phyloP scores from a whole-genome alignment of 2,329 filamentous ascomycete species.

The Mollisia scopiformis region DNA sequence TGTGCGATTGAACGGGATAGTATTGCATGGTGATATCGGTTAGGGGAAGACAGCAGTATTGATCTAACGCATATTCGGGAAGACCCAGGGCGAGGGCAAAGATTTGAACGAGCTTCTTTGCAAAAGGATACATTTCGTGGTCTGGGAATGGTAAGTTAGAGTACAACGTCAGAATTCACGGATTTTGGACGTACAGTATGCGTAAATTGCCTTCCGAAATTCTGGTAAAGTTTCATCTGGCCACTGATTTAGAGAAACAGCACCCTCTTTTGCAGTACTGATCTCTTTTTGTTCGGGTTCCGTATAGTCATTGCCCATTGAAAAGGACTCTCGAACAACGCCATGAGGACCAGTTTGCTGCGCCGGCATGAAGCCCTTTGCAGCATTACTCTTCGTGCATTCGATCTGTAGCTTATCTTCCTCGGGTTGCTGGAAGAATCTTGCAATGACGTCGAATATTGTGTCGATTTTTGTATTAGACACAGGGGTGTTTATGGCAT shows the following conservation, averaged over 20 bases:
- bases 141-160: not conserved
- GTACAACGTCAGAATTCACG: not conserved
- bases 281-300: conserved; percentile 5
- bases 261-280: not conserved
- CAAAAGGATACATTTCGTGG: conserved; percentile 1
- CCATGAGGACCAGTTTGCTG: too few species aligned
- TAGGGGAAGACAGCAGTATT: conserved; percentile 2
- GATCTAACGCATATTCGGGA: conserved; percentile 2
- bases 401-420: conserved; percentile 5
- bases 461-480: not conserved
- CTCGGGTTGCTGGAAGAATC: conserved; percentile 1
- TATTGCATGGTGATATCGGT: conserved; percentile 3
- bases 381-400: too few species aligned
- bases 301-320: not conserved
- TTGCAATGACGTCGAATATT: not conserved
- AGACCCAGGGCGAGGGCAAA: conserved; percentile 8
- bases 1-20: conserved; percentile 3
- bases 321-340: conserved; percentile 2
- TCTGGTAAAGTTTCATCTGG: conserved; percentile 8
- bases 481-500: conserved; percentile 2
- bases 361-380: too few species aligned
- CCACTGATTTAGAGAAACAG: conserved; percentile 8
- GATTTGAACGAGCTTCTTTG: not conserved
- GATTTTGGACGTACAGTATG: conserved; percentile 1
- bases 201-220: conserved; percentile 4